Evolutionary conservation across 1,139 yeast genomes (phyloP).

Genomic region (Blastobotrys capitulatus): DNA sequence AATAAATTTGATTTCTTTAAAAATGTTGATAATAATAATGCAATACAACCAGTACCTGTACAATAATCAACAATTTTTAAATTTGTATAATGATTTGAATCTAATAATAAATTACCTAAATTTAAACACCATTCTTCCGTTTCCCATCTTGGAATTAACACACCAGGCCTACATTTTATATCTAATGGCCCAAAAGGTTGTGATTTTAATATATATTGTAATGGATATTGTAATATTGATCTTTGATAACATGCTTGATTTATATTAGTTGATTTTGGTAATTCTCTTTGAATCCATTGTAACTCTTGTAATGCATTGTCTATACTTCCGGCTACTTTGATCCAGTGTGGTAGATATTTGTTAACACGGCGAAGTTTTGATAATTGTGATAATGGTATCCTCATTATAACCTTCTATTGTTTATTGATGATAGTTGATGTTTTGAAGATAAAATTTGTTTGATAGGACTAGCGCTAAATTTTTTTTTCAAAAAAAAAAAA

Average conservation of each 20-base stretch:
- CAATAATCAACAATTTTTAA: constrained; percentile 58
- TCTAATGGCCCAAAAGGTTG: constrained; percentile 81
- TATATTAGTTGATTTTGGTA: constrained; percentile 15
- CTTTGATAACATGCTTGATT: constrained; percentile 27
- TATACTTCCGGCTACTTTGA: constrained; percentile 21
- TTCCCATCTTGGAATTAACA: constrained; percentile 89
- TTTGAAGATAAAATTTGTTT: no score
- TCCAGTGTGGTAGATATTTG: constrained; percentile 20
- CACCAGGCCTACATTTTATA: constrained; percentile 56
- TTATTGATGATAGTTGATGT: no score
- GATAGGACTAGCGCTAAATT: no score
- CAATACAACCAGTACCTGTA: constrained; percentile 88
- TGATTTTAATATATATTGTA: constrained; percentile 76
- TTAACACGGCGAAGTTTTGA: constrained; percentile 11
- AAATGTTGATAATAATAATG: constrained; percentile 41
- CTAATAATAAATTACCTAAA: constrained; percentile 34
- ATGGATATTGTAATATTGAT: constrained; percentile 45
- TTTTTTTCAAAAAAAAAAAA: no score
- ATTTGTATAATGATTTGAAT: constrained; percentile 1
- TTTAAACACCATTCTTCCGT: constrained; percentile 83
- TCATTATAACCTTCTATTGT: not conserved
- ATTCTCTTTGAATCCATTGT: constrained; percentile 43
- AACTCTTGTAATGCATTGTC: constrained; percentile 41
- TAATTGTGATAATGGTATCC: constrained; percentile 1
- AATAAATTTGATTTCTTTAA: constrained; percentile 26